phyloP scores from a whole-genome alignment of 2,329 filamentous ascomycete genomes.

The Phaeosphaeria sp. region DNA sequence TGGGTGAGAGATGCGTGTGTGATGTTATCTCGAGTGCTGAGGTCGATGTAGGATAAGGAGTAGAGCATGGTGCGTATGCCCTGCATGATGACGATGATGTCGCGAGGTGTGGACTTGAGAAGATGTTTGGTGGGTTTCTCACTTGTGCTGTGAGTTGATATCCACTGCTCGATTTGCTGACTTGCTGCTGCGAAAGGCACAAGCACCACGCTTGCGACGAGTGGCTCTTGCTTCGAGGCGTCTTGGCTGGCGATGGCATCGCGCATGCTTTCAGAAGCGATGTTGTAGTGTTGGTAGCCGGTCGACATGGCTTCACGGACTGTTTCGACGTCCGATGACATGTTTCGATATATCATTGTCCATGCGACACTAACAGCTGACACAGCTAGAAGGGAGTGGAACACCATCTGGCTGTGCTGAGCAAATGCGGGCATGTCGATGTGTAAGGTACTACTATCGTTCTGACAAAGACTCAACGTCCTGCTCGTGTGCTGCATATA shows the following conservation, averaged over 20 bases:
- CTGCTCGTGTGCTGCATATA: slow-evolving; percentile 15
- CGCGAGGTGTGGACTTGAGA: slow-evolving; percentile 1
- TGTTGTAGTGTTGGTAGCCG: slow-evolving; percentile 20
- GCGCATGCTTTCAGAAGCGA: slow-evolving; percentile 22
- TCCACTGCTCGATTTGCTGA: slow-evolving; percentile 6
- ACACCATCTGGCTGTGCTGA: slow-evolving; percentile 9
- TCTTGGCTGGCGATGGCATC: slow-evolving; percentile 10
- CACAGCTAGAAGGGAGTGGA: slow-evolving; percentile 14
- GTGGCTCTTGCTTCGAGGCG: slow-evolving; percentile 12
- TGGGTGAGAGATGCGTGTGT: neutral
- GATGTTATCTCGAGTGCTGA: neutral
- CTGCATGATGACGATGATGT: slow-evolving; percentile 3
- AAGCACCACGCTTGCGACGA: slow-evolving; percentile 17
- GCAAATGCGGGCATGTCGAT: slow-evolving; percentile 11
- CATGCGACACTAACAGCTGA: slow-evolving; percentile 13
- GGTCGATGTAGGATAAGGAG: neutral
- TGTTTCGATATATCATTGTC: slow-evolving; percentile 16
- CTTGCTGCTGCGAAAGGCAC: slow-evolving; percentile 3
- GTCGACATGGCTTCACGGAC: slow-evolving; percentile 11
- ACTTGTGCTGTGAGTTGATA: neutral
- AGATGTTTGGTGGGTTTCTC: neutral
- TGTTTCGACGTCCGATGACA: slow-evolving; percentile 2
- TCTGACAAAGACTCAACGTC: slow-evolving; percentile 4
- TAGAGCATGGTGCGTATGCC: slow-evolving; percentile 2
- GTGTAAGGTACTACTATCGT: slow-evolving; percentile 4